These are phyloP conservation scores for Aureobasidium lini DNA, from an alignment of 2,329 filamentous ascomycete species.

Conservation along the genomic window DNA sequence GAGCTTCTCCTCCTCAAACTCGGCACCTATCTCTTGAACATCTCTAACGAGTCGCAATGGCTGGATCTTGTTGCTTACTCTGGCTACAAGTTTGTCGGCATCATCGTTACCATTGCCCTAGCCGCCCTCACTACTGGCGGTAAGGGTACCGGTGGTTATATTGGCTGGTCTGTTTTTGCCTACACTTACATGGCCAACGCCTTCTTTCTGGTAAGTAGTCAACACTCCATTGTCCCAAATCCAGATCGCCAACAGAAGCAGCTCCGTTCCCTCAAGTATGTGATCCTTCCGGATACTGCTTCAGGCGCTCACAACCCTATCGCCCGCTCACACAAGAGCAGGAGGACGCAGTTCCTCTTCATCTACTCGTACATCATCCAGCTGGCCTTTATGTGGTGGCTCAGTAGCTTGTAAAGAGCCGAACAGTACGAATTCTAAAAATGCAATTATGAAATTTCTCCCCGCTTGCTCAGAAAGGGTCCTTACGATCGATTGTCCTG, in stretches of 20 bases:
- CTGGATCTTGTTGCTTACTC: conserved; percentile 93
- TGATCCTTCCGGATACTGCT: conserved; percentile 71
- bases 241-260: conserved; percentile 29
- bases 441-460: neutral
- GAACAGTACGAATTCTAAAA: neutral
- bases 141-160: conserved; percentile 76
- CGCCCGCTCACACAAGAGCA: conserved; percentile 75
- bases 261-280: conserved; percentile 93
- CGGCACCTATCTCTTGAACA: conserved; percentile 86
- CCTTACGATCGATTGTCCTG: neutral
- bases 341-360: conserved; percentile 86
- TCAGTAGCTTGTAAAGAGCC: conserved; percentile 42
- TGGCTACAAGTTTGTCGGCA: conserved; percentile 97
- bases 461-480: neutral
- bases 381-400: conserved; percentile 86
- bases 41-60: conserved; percentile 88
- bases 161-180: conserved; percentile 79
- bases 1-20: conserved; percentile 89
- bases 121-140: conserved; percentile 72
- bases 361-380: conserved; percentile 92
- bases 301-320: conserved; percentile 57
- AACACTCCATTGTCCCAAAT: neutral
- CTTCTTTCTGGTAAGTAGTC: conserved; percentile 73
- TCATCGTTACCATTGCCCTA: conserved; percentile 78
- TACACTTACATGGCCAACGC: conserved; percentile 94